Percentiles rank a stretch among this genome's conserved stretches.
These are phyloP conservation scores for Collybiopsis confluens DNA, from an alignment of 768 basidiomycete genomes.

Conservation along the genomic window DNA sequence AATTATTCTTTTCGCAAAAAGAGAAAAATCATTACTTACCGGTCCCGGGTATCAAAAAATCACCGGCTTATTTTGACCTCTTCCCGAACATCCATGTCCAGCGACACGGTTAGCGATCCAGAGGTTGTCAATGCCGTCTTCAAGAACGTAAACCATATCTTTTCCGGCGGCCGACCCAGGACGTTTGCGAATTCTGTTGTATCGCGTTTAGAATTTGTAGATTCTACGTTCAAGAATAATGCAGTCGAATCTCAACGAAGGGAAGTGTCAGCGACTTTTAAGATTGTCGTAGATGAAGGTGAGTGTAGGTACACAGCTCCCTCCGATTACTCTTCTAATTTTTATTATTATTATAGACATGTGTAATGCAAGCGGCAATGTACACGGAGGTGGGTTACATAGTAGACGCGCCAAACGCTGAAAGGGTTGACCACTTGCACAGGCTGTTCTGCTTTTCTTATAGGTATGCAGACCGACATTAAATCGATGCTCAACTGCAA, in stretches of 20 bases:
- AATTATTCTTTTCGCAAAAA: not conserved
- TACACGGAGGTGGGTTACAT: constrained; percentile 14
- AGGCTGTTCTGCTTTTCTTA: constrained; percentile 26
- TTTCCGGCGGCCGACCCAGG: not conserved
- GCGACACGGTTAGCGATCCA: not conserved
- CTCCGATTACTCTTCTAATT: too few relatives aligned
- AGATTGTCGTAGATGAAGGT: constrained; percentile 4
- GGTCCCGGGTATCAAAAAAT: not conserved
- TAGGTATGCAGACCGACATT: constrained; percentile 29
- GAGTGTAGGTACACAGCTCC: too few relatives aligned
- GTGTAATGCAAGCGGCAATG: constrained; percentile 20
- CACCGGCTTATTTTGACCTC: not conserved
- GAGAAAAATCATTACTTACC: not conserved
- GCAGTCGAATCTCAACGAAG: not conserved
- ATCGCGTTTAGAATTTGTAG: not conserved
- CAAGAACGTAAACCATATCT: not conserved
- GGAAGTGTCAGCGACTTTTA: not conserved
- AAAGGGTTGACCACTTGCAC: constrained; percentile 13
- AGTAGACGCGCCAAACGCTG: not conserved
- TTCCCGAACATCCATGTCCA: constrained; percentile 4
- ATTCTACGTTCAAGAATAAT: not conserved
- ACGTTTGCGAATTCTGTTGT: not conserved
- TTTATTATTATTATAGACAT: constrained; percentile 24
- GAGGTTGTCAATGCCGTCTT: not conserved
- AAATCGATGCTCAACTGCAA: too few relatives aligned